These are phyloP conservation scores for Boletales sp. DNA, from an alignment of 768 basidiomycete species.

Conservation along the genomic window DNA sequence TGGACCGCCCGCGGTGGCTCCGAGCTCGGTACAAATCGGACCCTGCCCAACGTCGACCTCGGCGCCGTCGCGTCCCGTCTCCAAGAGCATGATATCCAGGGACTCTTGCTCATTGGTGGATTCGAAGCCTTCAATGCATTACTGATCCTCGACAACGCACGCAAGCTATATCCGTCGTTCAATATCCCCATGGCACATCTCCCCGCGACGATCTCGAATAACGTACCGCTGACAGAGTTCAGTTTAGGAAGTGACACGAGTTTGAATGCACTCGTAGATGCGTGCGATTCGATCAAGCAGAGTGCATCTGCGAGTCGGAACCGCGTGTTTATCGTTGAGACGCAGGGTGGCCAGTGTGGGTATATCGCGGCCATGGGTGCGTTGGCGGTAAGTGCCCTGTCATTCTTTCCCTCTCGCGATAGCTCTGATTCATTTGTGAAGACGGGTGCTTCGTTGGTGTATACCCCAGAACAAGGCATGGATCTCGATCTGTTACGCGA, in stretches of 20 bases:
- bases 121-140: constrained; percentile 92
- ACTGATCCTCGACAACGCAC: constrained; percentile 70
- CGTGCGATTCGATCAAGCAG: constrained; percentile 98
- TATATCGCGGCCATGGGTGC: constrained; percentile 96
- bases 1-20: constrained; percentile 97
- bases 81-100: constrained; percentile 79
- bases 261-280: constrained; percentile 94
- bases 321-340: constrained; percentile 96
- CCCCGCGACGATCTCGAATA: constrained; percentile 97
- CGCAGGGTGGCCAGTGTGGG: constrained; percentile 95
- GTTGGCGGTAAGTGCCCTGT: constrained; percentile 66
- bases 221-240: constrained; percentile 96
- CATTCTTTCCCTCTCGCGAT: background rate
- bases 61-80: constrained; percentile 89
- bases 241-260: constrained; percentile 97
- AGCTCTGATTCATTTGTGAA: constrained; percentile 25
- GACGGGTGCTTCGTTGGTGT: constrained; percentile 91
- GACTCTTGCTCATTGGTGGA: constrained; percentile 86
- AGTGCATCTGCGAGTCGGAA: constrained; percentile 95
- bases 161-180: constrained; percentile 85
- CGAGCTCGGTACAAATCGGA: constrained; percentile 95
- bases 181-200: constrained; percentile 95
- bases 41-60: constrained; percentile 80
- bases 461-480: constrained; percentile 91
- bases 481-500: constrained; percentile 72